Conservation (phyloP, 78 protist species). For the Dictyostelium discoideum region DNA sequence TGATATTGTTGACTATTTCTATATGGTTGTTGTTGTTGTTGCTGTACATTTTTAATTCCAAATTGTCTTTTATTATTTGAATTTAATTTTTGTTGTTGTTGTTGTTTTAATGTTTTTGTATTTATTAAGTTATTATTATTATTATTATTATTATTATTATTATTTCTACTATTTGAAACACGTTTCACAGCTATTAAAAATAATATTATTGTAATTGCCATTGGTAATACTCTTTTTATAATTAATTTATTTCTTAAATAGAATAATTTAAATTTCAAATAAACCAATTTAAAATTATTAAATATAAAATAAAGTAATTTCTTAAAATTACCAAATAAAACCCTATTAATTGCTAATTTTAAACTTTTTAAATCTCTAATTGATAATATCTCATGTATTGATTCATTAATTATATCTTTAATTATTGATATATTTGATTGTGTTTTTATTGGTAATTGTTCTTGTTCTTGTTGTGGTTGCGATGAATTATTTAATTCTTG, state of each 20-base stretch:
- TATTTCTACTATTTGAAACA: not conserved
- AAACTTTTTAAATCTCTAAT: slow-evolving; percentile 16
- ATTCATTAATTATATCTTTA: not conserved
- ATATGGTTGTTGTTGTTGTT: not conserved
- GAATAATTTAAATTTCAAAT: not conserved
- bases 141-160: not conserved
- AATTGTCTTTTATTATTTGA: not conserved
- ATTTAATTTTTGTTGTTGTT: not conserved
- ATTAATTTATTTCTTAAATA: not conserved
- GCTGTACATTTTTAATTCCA: slow-evolving; percentile 32
- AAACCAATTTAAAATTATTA: not conserved
- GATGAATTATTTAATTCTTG: not conserved
- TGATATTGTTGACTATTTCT: slow-evolving; percentile 25
- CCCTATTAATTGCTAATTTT: not conserved
- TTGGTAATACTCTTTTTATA: not conserved
- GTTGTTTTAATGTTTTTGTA: slow-evolving; percentile 12
- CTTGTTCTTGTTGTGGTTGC: not conserved
- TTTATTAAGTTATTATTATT: not conserved
- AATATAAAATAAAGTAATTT: not conserved
- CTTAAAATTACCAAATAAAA: slow-evolving; percentile 1
- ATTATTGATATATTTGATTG: not conserved
- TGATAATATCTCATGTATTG: not conserved
- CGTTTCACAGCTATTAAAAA: not conserved
- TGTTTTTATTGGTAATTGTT: not conserved
- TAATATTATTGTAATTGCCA: not conserved